phyloP scores from a whole-genome alignment of 345 rosid genomes.

The Linum trigynum region DNA sequence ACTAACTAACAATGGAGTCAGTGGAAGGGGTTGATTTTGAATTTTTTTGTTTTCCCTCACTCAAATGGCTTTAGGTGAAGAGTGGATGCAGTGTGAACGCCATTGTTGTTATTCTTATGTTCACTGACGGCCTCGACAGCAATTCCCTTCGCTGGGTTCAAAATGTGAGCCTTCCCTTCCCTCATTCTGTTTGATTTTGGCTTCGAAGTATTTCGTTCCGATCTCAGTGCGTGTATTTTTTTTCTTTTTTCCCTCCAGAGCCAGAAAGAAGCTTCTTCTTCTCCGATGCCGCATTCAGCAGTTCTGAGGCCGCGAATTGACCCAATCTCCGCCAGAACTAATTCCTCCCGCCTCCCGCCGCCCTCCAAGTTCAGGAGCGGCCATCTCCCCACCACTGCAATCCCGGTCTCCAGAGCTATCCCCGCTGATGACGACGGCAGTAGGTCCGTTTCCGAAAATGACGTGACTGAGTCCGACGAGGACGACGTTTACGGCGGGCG shows the following conservation, averaged over 20 bases:
- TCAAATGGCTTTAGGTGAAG: neutral
- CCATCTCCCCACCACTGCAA: conserved; percentile 8
- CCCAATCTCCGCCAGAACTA: neutral
- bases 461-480: conserved; percentile 46
- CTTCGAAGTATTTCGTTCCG: neutral
- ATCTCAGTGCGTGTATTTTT: neutral
- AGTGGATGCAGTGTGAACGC: neutral
- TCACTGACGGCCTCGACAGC: conserved; percentile 3
- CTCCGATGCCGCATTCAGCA: neutral
- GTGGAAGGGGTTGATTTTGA: too few species aligned
- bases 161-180: neutral
- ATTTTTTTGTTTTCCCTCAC: too few species aligned
- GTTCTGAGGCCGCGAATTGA: neutral
- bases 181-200: neutral
- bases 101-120: neutral
- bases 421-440: conserved; percentile 15
- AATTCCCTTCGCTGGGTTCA: conserved; percentile 6
- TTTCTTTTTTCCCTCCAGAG: neutral
- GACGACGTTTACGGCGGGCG: conserved; percentile 40
- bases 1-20: too few species aligned
- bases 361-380: conserved; percentile 15
- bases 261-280: conserved; percentile 9
- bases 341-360: conserved; percentile 8
- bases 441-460: conserved; percentile 56
- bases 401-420: conserved; percentile 8